Evolutionary conservation across 352 stramenopile species (phyloP), one percentile per base, ranked within the genome.

Genomic region (Pythium volutum): DNA sequence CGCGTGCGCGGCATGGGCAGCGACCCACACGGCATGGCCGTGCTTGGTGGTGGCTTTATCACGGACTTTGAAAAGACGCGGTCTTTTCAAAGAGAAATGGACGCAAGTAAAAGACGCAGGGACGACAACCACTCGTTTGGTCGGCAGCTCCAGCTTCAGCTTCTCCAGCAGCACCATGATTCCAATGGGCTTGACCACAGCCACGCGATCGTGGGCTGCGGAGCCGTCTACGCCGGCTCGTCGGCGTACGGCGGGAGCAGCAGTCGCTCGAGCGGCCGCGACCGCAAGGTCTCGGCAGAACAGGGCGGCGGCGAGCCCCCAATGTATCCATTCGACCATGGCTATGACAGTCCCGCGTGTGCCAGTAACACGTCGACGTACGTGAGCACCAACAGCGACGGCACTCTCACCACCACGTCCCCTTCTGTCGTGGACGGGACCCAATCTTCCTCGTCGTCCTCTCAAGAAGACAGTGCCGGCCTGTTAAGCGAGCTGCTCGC

Each of bases 401-500:
- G 39, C 52, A 18, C 22, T 14, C 38, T 50, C 52, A 22, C 33
- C 38, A 11, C 10, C 9, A 49, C 52, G 38, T 49, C 43, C n/a
- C n/a, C n/a, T n/a, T n/a, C n/a, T n/a, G n/a, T n/a, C n/a, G n/a
- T n/a, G n/a, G n/a, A n/a, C n/a, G n/a, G n/a, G n/a, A n/a, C n/a
- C n/a, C n/a, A n/a, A 1, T n/a, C 18, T 14, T 62, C 55, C 2
- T 62, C 45, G 22, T 25, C 42, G 42, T 20, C 42, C 41, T 27
- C 41, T 18, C 41, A 14, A 7, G 10, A 48, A 4, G 43, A 50
- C 6, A 20, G 7, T 47, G 16, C 41, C 7, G 18, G 16, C 4
- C 43, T 26, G 10, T 26, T 50, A n/a, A 29, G 12, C 43, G 20
- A 50, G 18, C 73, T 79, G 33, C 67, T 69, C 10, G 55, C 61